Conservation (phyloP, 345 rosid genomes). For the Crucihimalaya himalaica region DNA sequence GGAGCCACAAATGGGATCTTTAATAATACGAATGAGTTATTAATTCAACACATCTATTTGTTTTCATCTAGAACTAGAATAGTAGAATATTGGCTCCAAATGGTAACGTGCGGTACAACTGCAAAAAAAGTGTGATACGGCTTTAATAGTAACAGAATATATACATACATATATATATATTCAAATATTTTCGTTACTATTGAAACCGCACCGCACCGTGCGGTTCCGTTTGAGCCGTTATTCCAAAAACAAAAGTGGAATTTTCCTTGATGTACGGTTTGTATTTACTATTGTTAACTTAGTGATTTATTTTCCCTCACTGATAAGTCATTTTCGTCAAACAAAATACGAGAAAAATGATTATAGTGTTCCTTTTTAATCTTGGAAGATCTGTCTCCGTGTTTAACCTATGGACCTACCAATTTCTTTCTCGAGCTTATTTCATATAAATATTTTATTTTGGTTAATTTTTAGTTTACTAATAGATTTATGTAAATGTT, state of each 20-base stretch:
- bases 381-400: conserved; percentile 2
- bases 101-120: no score
- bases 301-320: conserved; percentile 27
- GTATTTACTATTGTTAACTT: conserved; percentile 24
- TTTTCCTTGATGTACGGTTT: conserved; percentile 29
- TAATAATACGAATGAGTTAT: neutral
- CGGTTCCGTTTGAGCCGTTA: no score
- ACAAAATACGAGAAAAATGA: conserved; percentile 32
- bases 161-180: no score
- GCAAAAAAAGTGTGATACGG: no score
- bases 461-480: neutral
- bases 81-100: no score
- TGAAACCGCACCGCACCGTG: no score
- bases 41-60: neutral
- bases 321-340: conserved; percentile 40
- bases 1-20: neutral
- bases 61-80: conserved; percentile 1
- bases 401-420: conserved; percentile 26
- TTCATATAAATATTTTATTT: neutral
- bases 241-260: conserved; percentile 30
- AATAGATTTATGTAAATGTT: neutral
- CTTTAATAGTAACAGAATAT: no score
- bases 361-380: neutral
- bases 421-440: conserved; percentile 3
- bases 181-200: no score